A percentile compares a stretch with the other conserved stretches of the same genome.
These are phyloP conservation scores for Teunomyces gatunensis DNA, from an alignment of 805 yeast species.

Conservation along the genomic window DNA sequence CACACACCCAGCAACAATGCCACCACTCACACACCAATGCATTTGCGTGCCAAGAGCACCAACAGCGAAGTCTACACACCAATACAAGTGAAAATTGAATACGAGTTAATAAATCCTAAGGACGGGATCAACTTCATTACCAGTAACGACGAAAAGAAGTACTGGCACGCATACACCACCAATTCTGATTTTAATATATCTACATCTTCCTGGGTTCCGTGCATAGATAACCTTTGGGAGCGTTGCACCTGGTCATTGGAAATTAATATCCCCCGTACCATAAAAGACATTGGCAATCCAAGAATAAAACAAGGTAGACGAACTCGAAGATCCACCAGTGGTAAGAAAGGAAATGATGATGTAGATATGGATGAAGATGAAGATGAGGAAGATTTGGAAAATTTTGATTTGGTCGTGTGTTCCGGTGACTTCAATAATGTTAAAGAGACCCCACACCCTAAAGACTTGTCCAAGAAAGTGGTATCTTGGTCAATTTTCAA, in stretches of 20 bases:
- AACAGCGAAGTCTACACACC: constrained; percentile 58
- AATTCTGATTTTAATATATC: constrained; percentile 76
- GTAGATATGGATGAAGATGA: constrained; percentile 39
- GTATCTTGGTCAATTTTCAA: constrained; percentile 71
- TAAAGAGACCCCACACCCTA: constrained; percentile 71
- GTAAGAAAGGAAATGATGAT: constrained; percentile 10
- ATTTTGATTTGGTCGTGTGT: constrained; percentile 57
- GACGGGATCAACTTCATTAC: constrained; percentile 78
- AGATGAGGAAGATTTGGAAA: constrained; percentile 46
- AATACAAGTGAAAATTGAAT: constrained; percentile 65
- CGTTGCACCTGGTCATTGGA: constrained; percentile 90
- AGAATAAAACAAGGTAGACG: constrained; percentile 19
- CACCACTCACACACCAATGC: constrained; percentile 32
- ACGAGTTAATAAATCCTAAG: constrained; percentile 59
- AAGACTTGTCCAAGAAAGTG: constrained; percentile 70
- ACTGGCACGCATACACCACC: constrained; percentile 85
- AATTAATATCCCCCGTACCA: constrained; percentile 76
- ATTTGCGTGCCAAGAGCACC: constrained; percentile 35
- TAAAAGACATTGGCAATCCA: constrained; percentile 62
- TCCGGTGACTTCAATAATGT: constrained; percentile 68
- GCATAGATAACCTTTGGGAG: constrained; percentile 85
- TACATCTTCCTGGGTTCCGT: constrained; percentile 97
- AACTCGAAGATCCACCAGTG: constrained; percentile 7
- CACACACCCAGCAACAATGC: constrained; percentile 30
- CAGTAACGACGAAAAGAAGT: constrained; percentile 42